Base-by-base conservation (phyloP, 805 yeast genomes). In the Starmera quercuum region DNA sequence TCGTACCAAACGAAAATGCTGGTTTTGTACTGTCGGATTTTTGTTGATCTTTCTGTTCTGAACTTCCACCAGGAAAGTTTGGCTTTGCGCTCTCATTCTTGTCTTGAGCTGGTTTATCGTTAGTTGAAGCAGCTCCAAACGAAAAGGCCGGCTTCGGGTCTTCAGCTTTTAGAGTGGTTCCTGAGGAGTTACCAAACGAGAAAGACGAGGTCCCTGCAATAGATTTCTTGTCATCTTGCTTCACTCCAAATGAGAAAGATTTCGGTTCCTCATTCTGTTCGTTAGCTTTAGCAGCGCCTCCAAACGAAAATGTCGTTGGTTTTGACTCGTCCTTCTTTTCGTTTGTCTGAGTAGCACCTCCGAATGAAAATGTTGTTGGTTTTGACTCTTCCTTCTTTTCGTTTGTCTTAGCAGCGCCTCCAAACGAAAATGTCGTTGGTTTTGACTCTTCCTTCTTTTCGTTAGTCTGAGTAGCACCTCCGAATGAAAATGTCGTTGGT, bases 401-500 rank as follows among this genome's bases (percentile, higher is more conserved):
- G 10, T 34, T 33, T 7, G 42, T 24, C 19, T 35, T 40, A 24
- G 63, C 64, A 34, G 59, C 51, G 4, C 40, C 42, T 13, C 35
- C 17, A 9, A 35, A 20, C 14, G 41, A 24, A 21, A 38, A 21
- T 23, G 38, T 15, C 27, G 34, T 15, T 34, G 33, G 27, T 22
- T 41, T 40, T n/a, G n/a, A n/a, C n/a, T 34, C 30, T 11, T 40
- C 43, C 17, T 37, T 44, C 33, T 43, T 38, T 25, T 42, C 50
- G 10, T 34, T 33, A 9, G 42, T 24, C 17, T 30, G 20, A n/a
- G 34, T 7, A 32, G 44, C 19, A 16, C 29, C 37, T 3, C 47
- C 38, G 31, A 57, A 54, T 13, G 60, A 44, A 26, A 52, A 42
- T n/a, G n/a, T n/a, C n/a, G n/a, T n/a, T 2, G 33, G 31, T 29